Conservation (phyloP, 2,329 filamentous ascomycete species). For the Calonectria naviculata region DNA sequence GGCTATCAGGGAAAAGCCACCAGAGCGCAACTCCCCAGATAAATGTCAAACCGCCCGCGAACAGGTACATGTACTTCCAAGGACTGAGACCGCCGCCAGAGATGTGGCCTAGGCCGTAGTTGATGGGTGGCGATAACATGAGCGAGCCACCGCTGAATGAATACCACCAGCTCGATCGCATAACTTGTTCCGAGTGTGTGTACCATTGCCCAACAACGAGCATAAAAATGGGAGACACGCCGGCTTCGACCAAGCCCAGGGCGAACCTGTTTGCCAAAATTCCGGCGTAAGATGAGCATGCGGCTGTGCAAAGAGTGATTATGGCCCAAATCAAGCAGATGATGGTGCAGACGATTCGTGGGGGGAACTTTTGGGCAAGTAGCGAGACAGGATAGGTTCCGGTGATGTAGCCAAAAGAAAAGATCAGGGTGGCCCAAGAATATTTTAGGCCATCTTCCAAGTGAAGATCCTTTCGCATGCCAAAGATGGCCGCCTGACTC, state of each 20-base stretch:
- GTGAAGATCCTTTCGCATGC: constrained; percentile 41
- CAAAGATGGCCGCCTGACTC: constrained; percentile 45
- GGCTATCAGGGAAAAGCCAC: constrained; percentile 58
- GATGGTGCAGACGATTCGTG: constrained; percentile 41
- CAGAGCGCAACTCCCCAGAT: constrained; percentile 58
- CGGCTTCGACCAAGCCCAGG: constrained; percentile 49
- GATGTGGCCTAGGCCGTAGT: constrained; percentile 64
- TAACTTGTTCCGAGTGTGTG: constrained; percentile 50
- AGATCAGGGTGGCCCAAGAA: constrained; percentile 46
- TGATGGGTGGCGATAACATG: constrained; percentile 47
- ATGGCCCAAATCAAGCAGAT: constrained; percentile 46
- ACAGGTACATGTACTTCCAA: constrained; percentile 65
- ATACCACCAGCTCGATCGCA: constrained; percentile 50
- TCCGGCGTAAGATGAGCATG: constrained; percentile 44
- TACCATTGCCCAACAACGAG: constrained; percentile 53
- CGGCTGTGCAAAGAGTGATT: constrained; percentile 45
- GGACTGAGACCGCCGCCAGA: constrained; percentile 46
- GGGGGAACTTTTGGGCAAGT: constrained; percentile 42
- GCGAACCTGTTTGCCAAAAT: constrained; percentile 50
- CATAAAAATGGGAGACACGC: constrained; percentile 48
- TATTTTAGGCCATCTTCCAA: constrained; percentile 42
- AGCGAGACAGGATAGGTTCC: constrained; percentile 46
- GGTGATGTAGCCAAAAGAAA: constrained; percentile 46
- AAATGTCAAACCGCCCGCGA: constrained; percentile 60
- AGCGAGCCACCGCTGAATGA: constrained; percentile 51